Percentiles rank a stretch among this genome's conserved stretches.
phyloP scores from a whole-genome alignment of 139 green algal genomes.

The Limnomonas spitsbergensis region DNA sequence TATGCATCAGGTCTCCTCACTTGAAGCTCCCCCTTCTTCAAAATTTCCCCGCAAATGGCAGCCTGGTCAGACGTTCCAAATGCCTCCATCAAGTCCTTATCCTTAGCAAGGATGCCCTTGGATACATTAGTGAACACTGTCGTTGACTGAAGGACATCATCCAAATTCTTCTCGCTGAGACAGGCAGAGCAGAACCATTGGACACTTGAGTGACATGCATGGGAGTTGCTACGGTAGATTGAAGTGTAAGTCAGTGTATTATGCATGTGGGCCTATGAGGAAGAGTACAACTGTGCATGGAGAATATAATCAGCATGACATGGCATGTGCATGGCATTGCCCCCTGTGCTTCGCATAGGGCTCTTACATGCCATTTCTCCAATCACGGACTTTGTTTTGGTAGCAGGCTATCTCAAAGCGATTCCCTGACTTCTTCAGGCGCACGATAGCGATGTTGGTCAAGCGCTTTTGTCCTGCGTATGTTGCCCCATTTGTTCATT shows the following conservation, averaged over 20 bases:
- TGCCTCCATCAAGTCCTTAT: slow-evolving; percentile 79
- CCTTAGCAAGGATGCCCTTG: slow-evolving; percentile 89
- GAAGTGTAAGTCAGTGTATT: no score
- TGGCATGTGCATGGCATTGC: no score
- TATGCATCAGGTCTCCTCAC: slow-evolving; percentile 42
- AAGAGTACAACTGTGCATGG: no score
- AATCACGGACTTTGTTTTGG: slow-evolving; percentile 97
- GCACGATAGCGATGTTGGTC: slow-evolving; percentile 96
- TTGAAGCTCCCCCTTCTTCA: slow-evolving; percentile 90
- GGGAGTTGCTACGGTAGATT: no score
- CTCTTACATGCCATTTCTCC: slow-evolving; percentile 83
- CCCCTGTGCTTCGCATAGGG: no score
- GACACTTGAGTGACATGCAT: no score
- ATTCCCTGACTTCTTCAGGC: slow-evolving; percentile 84
- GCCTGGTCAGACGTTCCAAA: slow-evolving; percentile 89
- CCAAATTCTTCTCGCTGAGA: slow-evolving; percentile 96
- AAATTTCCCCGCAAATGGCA: slow-evolving; percentile 81
- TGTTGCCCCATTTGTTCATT: not conserved
- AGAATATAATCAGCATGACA: no score
- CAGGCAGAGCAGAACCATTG: no score
- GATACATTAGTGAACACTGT: slow-evolving; percentile 94
- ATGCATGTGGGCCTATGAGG: no score
- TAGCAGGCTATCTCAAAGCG: slow-evolving; percentile 98
- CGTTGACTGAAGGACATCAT: slow-evolving; percentile 95
- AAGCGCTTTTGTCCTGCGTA: slow-evolving; percentile 91